Evolutionary conservation across 306 rosid species (phyloP).

Genomic region (Betula pendula): DNA sequence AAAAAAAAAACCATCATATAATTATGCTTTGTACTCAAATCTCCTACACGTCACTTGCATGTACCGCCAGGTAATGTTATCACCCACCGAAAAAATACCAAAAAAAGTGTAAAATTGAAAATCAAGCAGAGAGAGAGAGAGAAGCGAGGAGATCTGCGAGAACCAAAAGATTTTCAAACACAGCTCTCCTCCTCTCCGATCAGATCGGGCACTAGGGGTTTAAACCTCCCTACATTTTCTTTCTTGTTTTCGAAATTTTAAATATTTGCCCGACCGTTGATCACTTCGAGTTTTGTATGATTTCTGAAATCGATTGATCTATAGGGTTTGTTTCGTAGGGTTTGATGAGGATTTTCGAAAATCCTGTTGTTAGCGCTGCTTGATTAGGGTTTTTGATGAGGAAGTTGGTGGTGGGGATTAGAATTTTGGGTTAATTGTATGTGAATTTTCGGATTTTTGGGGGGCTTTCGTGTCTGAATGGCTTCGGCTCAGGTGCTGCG

Average conservation of each 20-base stretch:
- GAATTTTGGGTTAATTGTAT: conserved; percentile 27
- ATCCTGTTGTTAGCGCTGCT: conserved; percentile 16
- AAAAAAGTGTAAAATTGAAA: neutral
- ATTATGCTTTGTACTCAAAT: neutral
- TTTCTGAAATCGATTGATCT: conserved; percentile 25
- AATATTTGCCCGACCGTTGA: conserved; percentile 33
- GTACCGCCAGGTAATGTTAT: neutral
- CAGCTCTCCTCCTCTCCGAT: conserved; percentile 49
- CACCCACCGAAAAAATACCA: conserved; percentile 14
- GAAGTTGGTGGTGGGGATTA: conserved; percentile 16
- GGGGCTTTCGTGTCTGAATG: conserved; percentile 40
- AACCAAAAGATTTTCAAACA: conserved; percentile 21
- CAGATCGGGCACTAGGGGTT: conserved; percentile 58
- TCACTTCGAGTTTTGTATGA: conserved; percentile 25
- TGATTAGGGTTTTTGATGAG: conserved; percentile 2
- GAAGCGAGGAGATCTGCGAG: conserved; percentile 34
- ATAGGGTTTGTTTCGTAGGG: neutral
- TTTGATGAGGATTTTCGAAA: conserved; percentile 5
- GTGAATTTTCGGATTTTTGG: conserved; percentile 25
- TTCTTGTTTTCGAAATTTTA: neutral
- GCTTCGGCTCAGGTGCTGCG: conserved; percentile 95
- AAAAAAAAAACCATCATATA: too few relatives aligned
- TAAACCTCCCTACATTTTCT: neutral
- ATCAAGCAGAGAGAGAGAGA: conserved; percentile 13
- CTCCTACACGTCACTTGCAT: neutral